Evolutionary conservation across 2,329 filamentous ascomycete species (phyloP).

Genomic region (Sporothrix humicola): DNA sequence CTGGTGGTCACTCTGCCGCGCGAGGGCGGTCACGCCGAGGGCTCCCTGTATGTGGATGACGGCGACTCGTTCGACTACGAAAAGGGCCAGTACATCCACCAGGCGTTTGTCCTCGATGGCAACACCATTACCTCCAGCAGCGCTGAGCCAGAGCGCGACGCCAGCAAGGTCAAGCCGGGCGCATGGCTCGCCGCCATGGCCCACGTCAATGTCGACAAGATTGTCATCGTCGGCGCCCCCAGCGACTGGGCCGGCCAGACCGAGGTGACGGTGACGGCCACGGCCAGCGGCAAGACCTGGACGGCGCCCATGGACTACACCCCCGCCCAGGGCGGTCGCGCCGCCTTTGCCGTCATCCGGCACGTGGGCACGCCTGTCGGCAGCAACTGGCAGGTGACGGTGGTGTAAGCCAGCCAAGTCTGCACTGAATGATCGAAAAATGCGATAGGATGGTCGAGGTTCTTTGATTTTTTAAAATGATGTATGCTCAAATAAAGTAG

Average conservation of each 20-base stretch:
- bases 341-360: slow-evolving; percentile 59
- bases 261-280: slow-evolving; percentile 57
- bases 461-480: neutral
- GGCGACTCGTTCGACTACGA: slow-evolving; percentile 91
- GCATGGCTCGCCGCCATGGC: slow-evolving; percentile 81
- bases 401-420: slow-evolving; percentile 43
- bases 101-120: slow-evolving; percentile 71
- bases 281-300: slow-evolving; percentile 59
- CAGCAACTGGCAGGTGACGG: slow-evolving; percentile 57
- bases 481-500: neutral
- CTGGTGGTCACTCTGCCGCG: slow-evolving; percentile 76
- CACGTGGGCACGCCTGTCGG: slow-evolving; percentile 59
- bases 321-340: slow-evolving; percentile 53
- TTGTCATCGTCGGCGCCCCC: slow-evolving; percentile 82
- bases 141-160: slow-evolving; percentile 64
- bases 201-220: slow-evolving; percentile 78
- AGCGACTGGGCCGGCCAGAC: slow-evolving; percentile 70
- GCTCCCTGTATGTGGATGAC: slow-evolving; percentile 89
- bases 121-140: slow-evolving; percentile 65
- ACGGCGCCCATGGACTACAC: slow-evolving; percentile 66
- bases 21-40: slow-evolving; percentile 68
- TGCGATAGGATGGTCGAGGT: neutral
- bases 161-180: slow-evolving; percentile 64
- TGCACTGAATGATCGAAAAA: neutral
- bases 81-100: slow-evolving; percentile 85